Evolutionary conservation across 2,329 filamentous ascomycete species (phyloP).

Genomic region (Aspergillus amoenus): DNA sequence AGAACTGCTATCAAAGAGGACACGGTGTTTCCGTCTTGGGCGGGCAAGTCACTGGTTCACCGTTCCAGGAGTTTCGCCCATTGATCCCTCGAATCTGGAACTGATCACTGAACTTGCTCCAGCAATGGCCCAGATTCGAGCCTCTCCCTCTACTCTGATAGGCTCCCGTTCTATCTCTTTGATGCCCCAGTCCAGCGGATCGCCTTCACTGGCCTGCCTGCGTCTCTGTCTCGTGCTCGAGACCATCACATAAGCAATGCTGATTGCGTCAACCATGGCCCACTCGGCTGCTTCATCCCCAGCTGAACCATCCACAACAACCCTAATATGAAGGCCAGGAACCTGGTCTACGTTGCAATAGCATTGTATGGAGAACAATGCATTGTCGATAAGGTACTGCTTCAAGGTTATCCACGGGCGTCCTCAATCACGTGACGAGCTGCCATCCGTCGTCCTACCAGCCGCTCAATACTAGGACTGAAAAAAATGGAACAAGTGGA

Average conservation of each 20-base stretch:
- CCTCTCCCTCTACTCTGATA: slow-evolving; percentile 16
- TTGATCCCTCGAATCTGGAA: slow-evolving; percentile 5
- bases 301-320: not conserved
- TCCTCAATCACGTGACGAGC: too few species aligned
- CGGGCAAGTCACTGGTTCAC: not conserved
- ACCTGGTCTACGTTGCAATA: too few species aligned
- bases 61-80: not conserved
- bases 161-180: slow-evolving; percentile 13
- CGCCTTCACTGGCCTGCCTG: slow-evolving; percentile 12
- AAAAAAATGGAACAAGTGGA: not conserved
- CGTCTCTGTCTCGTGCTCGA: slow-evolving; percentile 14
- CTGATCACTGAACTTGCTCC: slow-evolving; percentile 3
- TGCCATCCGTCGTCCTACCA: not conserved
- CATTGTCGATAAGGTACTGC: too few species aligned
- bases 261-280: slow-evolving; percentile 11
- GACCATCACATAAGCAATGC: slow-evolving; percentile 1
- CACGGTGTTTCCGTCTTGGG: slow-evolving; percentile 28
- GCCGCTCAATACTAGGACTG: not conserved
- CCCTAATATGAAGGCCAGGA: too few species aligned
- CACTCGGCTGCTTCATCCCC: not conserved
- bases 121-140: slow-evolving; percentile 13
- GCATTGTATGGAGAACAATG: too few species aligned
- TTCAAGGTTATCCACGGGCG: not conserved
- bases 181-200: slow-evolving; percentile 19
- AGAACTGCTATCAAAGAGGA: slow-evolving; percentile 22